Evolutionary conservation across 139 green algal genomes (phyloP), one percentile per base, ranked within the genome.

Genomic region (Asterochloris sp.): DNA sequence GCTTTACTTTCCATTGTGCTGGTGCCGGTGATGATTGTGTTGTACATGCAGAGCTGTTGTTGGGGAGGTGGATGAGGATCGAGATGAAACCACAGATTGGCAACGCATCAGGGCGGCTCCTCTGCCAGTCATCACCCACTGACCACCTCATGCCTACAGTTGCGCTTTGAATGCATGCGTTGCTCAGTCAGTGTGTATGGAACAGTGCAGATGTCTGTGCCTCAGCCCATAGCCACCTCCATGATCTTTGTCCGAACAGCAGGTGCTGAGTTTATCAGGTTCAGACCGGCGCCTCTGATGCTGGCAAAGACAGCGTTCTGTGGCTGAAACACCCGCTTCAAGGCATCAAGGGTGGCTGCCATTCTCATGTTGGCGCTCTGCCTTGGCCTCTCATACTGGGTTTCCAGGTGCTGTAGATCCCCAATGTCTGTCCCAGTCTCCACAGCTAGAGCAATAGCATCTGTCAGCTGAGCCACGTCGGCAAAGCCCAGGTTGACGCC

Each of bases 1-100:
- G 60, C 76, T 60, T 67, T 67, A 62, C 10, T 29, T 78, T 29
- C 26, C 11, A 62, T 24, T 1, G n/a, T 80, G 13, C 61, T 54
- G 21, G 13, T 61, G 19, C 21, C 12, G 19, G 0, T 54, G 12
- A 60, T 21, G 11, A 24, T 62, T 71, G 60, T n/a, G 17, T 13
- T 80, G 24, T n/a, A 21, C 69, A 27, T 76, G 75, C 93, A 98
- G 95, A 54, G 96, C 96, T 26, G 89, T 99, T 13, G 92, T 99
- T 27, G 96, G 96, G 0, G 95, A 99, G 85, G 74, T 99, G 29
- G 96, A 99, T 79, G 94, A 97, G 61, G 96, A 98, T 21, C 64
- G 90, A 21, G 94, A 99, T 64, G 83, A 88, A 0, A 68, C 88
- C 1, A 62, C 96, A 28, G 91, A 98, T 81, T 87, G 97, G 13